Evolutionary conservation across 192 early-diverging fungal genomes (phyloP).

Genomic region (Coemansia sp.): DNA sequence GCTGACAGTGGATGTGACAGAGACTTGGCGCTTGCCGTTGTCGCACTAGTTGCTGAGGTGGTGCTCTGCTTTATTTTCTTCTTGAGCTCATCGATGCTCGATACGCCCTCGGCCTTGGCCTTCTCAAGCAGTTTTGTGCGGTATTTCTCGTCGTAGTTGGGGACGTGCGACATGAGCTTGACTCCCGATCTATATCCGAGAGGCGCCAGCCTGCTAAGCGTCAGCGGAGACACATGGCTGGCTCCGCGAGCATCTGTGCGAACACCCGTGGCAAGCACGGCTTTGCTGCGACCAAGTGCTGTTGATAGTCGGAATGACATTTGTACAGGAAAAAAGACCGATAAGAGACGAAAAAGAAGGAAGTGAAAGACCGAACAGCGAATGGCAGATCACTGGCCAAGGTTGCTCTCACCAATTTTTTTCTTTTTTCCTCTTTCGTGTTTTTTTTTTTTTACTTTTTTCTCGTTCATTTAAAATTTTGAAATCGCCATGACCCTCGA

Average conservation of each 20-base stretch:
- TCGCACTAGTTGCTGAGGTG: neutral
- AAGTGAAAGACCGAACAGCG: neutral
- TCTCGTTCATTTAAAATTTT: neutral
- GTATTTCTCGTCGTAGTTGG: slow-evolving; percentile 64
- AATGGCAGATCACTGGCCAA: no score
- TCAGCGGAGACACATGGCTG: slow-evolving; percentile 32
- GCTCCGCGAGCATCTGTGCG: slow-evolving; percentile 7
- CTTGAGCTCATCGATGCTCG: slow-evolving; percentile 33
- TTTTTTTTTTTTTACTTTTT: neutral
- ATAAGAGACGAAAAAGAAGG: neutral
- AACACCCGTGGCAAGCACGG: neutral
- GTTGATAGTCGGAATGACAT: neutral
- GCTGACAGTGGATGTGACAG: neutral
- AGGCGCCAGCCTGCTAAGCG: slow-evolving; percentile 14
- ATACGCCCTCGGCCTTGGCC: slow-evolving; percentile 52
- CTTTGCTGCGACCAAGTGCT: slow-evolving; percentile 2
- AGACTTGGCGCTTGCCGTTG: neutral
- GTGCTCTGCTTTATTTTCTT: slow-evolving; percentile 8
- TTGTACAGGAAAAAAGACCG: neutral
- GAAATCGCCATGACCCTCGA: neutral
- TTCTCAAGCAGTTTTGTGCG: slow-evolving; percentile 57
- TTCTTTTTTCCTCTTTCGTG: neutral
- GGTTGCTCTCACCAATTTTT: neutral
- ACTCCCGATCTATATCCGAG: neutral
- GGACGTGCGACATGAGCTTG: slow-evolving; percentile 51